phyloP scores from a whole-genome alignment of 2,329 filamentous ascomycete species.

The Incumbomyces delicatus region DNA sequence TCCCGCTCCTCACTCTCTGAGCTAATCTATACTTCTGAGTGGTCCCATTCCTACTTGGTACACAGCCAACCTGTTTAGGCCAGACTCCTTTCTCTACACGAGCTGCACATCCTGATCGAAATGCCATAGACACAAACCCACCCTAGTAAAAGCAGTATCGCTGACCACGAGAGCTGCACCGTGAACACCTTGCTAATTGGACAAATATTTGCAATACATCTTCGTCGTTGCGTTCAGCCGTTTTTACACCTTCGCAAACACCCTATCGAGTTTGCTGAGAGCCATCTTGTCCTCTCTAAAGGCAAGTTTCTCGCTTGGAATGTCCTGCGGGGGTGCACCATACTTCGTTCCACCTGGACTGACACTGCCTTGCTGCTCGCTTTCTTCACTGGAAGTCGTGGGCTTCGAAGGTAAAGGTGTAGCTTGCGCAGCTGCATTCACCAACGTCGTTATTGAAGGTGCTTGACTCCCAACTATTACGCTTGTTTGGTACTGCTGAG shows the following conservation, averaged over 20 bases:
- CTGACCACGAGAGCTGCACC: background rate
- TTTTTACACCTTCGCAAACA: slow-evolving; percentile 32
- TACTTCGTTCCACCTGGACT: slow-evolving; percentile 27
- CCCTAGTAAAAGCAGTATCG: background rate
- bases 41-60: no score
- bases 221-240: background rate
- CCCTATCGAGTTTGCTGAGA: slow-evolving; percentile 54
- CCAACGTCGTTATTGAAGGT: slow-evolving; percentile 44
- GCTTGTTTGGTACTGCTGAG: slow-evolving; percentile 19
- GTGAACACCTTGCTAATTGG: slow-evolving; percentile 6
- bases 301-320: slow-evolving; percentile 47
- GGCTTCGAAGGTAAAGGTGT: slow-evolving; percentile 11
- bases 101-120: no score
- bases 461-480: slow-evolving; percentile 32
- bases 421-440: slow-evolving; percentile 28
- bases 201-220: background rate
- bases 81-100: no score
- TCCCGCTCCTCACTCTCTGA: no score
- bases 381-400: slow-evolving; percentile 19
- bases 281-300: slow-evolving; percentile 57
- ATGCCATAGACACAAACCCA: no score
- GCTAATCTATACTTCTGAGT: no score
- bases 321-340: slow-evolving; percentile 41
- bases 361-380: slow-evolving; percentile 31
- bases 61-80: no score